Evolutionary conservation across 352 stramenopile genomes (phyloP).

Genomic region (Phytophthora fragariae): DNA sequence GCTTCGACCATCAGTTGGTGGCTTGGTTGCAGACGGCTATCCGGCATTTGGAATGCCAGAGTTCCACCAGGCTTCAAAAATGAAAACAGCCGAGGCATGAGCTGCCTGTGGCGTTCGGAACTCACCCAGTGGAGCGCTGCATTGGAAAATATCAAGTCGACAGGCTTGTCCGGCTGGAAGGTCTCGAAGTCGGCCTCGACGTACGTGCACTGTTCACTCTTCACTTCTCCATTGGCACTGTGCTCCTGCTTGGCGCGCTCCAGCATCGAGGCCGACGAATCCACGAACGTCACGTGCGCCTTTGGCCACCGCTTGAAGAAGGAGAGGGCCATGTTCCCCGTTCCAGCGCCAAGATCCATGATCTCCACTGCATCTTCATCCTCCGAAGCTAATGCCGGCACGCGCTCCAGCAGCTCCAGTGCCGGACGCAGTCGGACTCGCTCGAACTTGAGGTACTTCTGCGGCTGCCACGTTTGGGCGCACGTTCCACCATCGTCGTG

Average conservation of each 20-base stretch:
- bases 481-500: conserved; percentile 4
- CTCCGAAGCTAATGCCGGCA: conserved; percentile 34
- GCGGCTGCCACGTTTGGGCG: conserved; percentile 60
- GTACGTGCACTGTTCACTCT: conserved; percentile 48
- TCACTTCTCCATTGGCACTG: conserved; percentile 29
- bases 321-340: conserved; percentile 71
- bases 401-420: conserved; percentile 64
- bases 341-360: conserved; percentile 71
- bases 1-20: conserved; percentile 68
- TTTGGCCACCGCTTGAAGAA: conserved; percentile 66
- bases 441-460: conserved; percentile 76
- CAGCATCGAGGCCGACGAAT: conserved; percentile 72
- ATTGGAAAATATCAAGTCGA: conserved; percentile 84
- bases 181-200: conserved; percentile 65
- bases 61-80: conserved; percentile 74
- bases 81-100: conserved; percentile 62
- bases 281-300: conserved; percentile 63
- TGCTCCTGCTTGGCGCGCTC: conserved; percentile 55
- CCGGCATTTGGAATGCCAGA: conserved; percentile 79
- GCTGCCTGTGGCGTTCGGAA: conserved; percentile 49
- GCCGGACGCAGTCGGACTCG: conserved; percentile 62
- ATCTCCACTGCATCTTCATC: conserved; percentile 40
- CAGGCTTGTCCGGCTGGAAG: conserved; percentile 41
- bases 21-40: conserved; percentile 65
- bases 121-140: conserved; percentile 75